A percentile compares a stretch with the other conserved stretches of the same genome.
Conservation (phyloP, 441 rosid species). For the Cnidoscolus chayamansa region DNA sequence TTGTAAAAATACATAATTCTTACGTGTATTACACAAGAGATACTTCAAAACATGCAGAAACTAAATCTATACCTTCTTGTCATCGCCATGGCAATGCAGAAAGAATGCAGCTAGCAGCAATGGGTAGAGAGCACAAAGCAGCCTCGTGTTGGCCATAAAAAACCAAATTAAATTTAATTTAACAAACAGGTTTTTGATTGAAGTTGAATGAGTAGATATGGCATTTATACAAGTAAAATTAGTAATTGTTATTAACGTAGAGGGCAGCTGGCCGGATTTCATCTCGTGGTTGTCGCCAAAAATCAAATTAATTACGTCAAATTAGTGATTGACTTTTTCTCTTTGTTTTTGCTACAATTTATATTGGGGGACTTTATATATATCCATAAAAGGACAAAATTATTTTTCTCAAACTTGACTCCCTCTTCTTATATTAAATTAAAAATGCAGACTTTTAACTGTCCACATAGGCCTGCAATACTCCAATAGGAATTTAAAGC, state of each 20-base stretch:
- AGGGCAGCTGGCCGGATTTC: not conserved
- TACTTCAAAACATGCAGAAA: not conserved
- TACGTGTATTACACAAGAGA: not conserved
- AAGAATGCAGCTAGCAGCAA: constrained; percentile 13
- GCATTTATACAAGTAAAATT: constrained; percentile 11
- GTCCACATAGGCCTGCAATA: too few species aligned
- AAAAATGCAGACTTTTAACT: too few species aligned
- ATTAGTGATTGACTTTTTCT: too few species aligned
- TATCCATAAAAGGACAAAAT: too few species aligned
- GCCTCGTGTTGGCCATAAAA: constrained; percentile 11
- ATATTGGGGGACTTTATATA: too few species aligned
- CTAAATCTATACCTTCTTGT: constrained; percentile 12
- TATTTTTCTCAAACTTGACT: too few species aligned
- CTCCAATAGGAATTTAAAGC: too few species aligned
- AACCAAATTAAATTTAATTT: not conserved
- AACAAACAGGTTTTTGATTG: not conserved
- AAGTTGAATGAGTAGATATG: not conserved
- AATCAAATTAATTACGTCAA: not conserved
- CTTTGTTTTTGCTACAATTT: too few species aligned
- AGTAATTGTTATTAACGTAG: constrained; percentile 14
- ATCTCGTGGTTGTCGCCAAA: constrained; percentile 4
- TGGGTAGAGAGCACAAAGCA: constrained; percentile 6
- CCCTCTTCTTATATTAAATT: too few species aligned
- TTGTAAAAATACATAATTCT: too few species aligned
- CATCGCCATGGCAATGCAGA: constrained; percentile 11